Base-by-base conservation (phyloP, 176 grass and related monocot species). In the Ensete glaucum region DNA sequence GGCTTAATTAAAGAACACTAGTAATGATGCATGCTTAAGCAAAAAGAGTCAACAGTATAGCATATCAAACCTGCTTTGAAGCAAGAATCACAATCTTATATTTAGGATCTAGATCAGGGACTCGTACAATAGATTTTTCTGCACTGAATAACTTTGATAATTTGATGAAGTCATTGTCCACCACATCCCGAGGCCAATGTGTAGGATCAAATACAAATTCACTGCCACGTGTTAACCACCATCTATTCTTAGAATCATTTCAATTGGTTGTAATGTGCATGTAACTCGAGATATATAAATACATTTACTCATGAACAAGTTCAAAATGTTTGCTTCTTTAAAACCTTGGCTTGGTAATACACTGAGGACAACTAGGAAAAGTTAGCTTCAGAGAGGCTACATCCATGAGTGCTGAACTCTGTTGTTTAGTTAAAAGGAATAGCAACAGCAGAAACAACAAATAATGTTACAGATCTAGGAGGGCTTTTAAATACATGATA, bases 21-120 rank as follows among this genome's bases (percentile, higher is more conserved):
- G 13, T 67, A 43, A 43, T 43, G 34, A 43, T 43, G 34, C 34
- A 43, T 43, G 34, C 34, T 43, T 43, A 43, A 43, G 34, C 4
- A 43, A 43, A 43, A 50, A 50, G 16, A 7, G 20, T 8, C 2
- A 19, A 19, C 9, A 16, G 9, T 20, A 1, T 17, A 65, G 59
- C 52, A 78, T 50, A 63, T 64, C 51, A 10, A 14, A 93, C 94
- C 90, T 87, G 90, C 77, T 93, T 91, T 20, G 90, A 93, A 49
- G 88, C 84, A 20, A 98, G 94, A 85, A 98, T 58, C 1, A 90
- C 80, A 58, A 98, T 89, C 55, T 89, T 98, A 82, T 93, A 93
- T 57, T 81, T 98, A 54, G 90, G 90, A 72, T 98, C 94, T 53
- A 98, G 82, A 21, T 83, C 67, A 55, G 94, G 94, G 0, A 98